phyloP scores from a whole-genome alignment of 2,329 filamentous ascomycete genomes.

The Chaetomiaceae sp. region DNA sequence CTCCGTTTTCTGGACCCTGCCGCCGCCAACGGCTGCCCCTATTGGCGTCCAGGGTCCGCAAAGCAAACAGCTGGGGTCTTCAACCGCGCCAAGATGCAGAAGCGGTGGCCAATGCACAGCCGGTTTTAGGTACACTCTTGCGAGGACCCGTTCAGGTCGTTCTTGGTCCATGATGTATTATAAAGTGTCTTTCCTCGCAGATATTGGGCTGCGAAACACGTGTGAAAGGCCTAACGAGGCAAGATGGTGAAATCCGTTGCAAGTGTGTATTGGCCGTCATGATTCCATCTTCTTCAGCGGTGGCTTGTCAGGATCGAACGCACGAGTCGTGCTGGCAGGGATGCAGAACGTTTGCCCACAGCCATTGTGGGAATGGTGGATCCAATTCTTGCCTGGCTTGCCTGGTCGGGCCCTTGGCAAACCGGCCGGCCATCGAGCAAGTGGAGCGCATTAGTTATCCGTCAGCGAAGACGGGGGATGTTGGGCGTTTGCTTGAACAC shows the following conservation, averaged over 20 bases:
- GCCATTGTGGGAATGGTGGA: conserved; percentile 14
- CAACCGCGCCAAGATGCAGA: neutral
- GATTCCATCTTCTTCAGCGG: neutral
- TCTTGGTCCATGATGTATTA: no score
- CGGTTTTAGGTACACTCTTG: neutral
- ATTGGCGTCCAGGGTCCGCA: conserved; percentile 8
- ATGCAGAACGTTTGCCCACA: neutral
- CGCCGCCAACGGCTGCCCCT: neutral
- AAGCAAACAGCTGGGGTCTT: conserved; percentile 7
- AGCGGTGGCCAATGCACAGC: neutral
- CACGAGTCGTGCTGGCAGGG: conserved; percentile 14
- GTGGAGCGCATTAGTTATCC: conserved; percentile 5
- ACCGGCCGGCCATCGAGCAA: conserved; percentile 6
- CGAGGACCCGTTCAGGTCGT: no score
- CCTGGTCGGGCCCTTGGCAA: conserved; percentile 7
- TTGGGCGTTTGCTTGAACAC: no score
- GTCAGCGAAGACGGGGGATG: no score
- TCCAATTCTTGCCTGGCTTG: conserved; percentile 6
- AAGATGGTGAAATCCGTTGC: no score
- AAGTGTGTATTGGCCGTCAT: no score
- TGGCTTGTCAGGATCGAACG: neutral
- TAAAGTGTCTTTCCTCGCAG: neutral
- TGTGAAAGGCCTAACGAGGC: no score
- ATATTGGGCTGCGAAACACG: no score
- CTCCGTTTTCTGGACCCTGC: neutral